Percentiles rank a stretch among this genome's conserved stretches.
phyloP scores from a whole-genome alignment of 495 filamentous ascomycete genomes.

The Aspergillus campestris region DNA sequence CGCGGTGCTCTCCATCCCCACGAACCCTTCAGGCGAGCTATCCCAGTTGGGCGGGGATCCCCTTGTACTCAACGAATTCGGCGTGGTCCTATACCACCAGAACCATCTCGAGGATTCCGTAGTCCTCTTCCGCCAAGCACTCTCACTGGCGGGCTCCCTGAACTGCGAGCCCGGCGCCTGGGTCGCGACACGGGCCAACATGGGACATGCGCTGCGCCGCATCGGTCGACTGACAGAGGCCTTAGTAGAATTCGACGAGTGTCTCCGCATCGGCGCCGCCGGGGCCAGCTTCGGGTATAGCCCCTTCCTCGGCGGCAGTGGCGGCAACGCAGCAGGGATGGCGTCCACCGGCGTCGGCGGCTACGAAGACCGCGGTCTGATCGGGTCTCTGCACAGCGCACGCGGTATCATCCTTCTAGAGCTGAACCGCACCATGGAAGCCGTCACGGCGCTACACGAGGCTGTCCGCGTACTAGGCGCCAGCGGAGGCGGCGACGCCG shows the following conservation, averaged over 20 bases:
- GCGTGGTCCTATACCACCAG: slow-evolving; percentile 89
- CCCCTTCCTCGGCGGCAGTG: slow-evolving; percentile 32
- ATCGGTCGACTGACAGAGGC: slow-evolving; percentile 61
- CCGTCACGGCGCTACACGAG: slow-evolving; percentile 60
- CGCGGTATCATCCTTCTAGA: slow-evolving; percentile 65
- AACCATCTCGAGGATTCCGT: slow-evolving; percentile 66
- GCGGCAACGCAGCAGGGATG: slow-evolving; percentile 24
- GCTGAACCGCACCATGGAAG: slow-evolving; percentile 54
- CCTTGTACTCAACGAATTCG: slow-evolving; percentile 88
- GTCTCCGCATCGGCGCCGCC: slow-evolving; percentile 66
- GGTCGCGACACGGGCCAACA: slow-evolving; percentile 79
- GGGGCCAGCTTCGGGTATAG: slow-evolving; percentile 48
- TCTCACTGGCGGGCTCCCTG: slow-evolving; percentile 69
- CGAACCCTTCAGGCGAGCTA: slow-evolving; percentile 46
- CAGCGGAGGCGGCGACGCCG: slow-evolving; percentile 47
- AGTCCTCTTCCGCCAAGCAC: slow-evolving; percentile 62
- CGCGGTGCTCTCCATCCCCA: slow-evolving; percentile 17
- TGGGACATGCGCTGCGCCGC: slow-evolving; percentile 79
- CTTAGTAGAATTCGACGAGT: slow-evolving; percentile 70
- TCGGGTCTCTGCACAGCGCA: slow-evolving; percentile 38
- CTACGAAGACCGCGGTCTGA: slow-evolving; percentile 38
- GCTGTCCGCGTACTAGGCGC: slow-evolving; percentile 50
- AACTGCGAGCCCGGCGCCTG: slow-evolving; percentile 74
- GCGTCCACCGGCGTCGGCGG: slow-evolving; percentile 35
- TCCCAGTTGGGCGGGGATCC: slow-evolving; percentile 53